Conservation (phyloP, 768 basidiomycete genomes). For the Calocybe indica region DNA sequence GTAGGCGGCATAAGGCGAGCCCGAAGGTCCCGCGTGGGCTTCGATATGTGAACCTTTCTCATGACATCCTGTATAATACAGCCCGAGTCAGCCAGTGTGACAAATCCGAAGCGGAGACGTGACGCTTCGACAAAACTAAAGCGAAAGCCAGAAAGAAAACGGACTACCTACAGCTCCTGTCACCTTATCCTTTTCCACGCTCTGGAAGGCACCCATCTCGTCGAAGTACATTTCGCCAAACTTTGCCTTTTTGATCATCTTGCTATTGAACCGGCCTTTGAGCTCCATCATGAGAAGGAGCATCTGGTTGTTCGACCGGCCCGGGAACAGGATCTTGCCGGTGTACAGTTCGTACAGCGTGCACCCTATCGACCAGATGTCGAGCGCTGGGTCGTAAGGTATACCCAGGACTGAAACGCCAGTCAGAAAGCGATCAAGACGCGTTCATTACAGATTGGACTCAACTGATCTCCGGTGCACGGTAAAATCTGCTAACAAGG, state of each 20-base stretch:
- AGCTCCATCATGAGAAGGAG: conserved; percentile 96
- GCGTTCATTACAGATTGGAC: too few species aligned
- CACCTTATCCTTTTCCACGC: conserved; percentile 77
- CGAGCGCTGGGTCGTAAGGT: conserved; percentile 90
- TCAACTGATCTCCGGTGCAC: conserved; percentile 97
- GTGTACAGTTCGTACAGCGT: conserved; percentile 96
- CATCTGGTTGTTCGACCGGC: conserved; percentile 97
- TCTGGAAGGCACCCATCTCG: conserved; percentile 82
- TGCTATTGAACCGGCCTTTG: conserved; percentile 88
- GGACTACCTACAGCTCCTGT: conserved; percentile 58
- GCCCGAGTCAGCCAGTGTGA: background rate
- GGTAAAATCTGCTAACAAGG: conserved; percentile 95
- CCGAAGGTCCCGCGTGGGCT: conserved; percentile 76
- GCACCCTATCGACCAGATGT: conserved; percentile 97
- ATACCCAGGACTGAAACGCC: conserved; percentile 74
- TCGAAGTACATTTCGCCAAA: conserved; percentile 94
- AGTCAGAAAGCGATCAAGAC: conserved; percentile 5
- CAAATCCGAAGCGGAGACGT: background rate
- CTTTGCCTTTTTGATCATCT: conserved; percentile 91
- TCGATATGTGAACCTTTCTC: conserved; percentile 77
- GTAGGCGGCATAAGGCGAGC: conserved; percentile 77
- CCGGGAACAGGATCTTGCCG: conserved; percentile 96
- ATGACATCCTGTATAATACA: conserved; percentile 59
- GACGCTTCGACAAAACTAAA: conserved; percentile 12
- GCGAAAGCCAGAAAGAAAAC: conserved; percentile 1